These are phyloP conservation scores for Brassica juncea DNA, from an alignment of 345 rosid species.

Conservation along the genomic window DNA sequence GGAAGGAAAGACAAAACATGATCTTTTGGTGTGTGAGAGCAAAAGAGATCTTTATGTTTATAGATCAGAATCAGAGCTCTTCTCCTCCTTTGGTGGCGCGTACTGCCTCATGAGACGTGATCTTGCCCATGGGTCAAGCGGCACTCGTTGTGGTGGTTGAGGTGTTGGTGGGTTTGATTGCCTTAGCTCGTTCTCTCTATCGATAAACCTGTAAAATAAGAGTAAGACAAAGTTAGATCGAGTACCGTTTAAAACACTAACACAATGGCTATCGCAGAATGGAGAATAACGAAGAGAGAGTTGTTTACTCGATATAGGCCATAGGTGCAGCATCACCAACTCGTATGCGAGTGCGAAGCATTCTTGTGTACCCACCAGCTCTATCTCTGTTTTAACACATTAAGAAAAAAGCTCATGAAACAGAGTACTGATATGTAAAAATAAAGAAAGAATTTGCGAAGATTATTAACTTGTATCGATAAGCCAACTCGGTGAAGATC, in stretches of 20 bases:
- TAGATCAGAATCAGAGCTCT: conserved; percentile 49
- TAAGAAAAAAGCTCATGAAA: background rate
- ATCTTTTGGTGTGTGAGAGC: conserved; percentile 3
- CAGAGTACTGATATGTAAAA: background rate
- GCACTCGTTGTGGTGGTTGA: conserved; percentile 63
- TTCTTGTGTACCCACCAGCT: conserved; percentile 92
- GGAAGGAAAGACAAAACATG: background rate
- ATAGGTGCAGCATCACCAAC: conserved; percentile 96
- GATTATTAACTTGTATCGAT: conserved; percentile 75
- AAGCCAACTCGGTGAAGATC: conserved; percentile 82
- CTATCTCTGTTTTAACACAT: conserved; percentile 60
- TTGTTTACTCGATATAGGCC: conserved; percentile 73
- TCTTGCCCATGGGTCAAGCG: conserved; percentile 83
- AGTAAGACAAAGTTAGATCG: background rate
- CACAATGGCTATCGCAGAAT: no score
- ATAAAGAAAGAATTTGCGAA: background rate
- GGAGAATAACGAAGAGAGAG: background rate
- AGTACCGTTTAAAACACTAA: no score
- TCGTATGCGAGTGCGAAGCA: conserved; percentile 83
- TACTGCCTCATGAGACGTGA: conserved; percentile 69
- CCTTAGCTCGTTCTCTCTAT: conserved; percentile 86
- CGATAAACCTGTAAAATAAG: conserved; percentile 63
- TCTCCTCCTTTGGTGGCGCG: conserved; percentile 87
- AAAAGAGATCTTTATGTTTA: conserved; percentile 27
- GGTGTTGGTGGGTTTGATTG: conserved; percentile 76